These are phyloP conservation scores for Euphorbia pulcherrima DNA, from an alignment of 345 rosid genomes.

Conservation along the genomic window DNA sequence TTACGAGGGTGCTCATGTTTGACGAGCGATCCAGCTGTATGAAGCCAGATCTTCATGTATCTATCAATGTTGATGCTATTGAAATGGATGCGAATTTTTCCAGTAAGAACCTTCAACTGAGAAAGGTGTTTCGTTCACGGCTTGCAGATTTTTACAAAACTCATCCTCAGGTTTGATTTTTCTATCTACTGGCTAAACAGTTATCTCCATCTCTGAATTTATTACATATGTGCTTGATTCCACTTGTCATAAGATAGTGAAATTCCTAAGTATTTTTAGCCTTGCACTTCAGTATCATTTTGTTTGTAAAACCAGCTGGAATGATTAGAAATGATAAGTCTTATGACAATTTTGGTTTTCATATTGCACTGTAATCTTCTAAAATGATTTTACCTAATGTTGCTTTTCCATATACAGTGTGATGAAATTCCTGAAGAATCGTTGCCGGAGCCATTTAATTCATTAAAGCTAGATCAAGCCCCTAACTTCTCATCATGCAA, in stretches of 20 bases:
- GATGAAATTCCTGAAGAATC: conserved; percentile 70
- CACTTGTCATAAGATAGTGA: not conserved
- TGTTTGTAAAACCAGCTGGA: not conserved
- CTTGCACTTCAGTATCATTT: not conserved
- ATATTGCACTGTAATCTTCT: not conserved
- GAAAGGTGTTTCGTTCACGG: conserved; percentile 58
- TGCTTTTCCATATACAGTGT: conserved; percentile 38
- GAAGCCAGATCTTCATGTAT: conserved; percentile 77
- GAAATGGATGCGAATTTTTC: conserved; percentile 29
- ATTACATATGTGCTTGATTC: not conserved
- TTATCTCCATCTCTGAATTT: too few relatives aligned
- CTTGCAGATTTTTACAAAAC: conserved; percentile 49
- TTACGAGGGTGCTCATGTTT: conserved; percentile 46
- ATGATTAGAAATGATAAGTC: not conserved
- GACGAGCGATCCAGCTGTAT: conserved; percentile 69
- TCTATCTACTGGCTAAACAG: not conserved
- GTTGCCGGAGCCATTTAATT: conserved; percentile 69
- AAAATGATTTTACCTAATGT: not conserved
- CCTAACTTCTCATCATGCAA: conserved; percentile 11
- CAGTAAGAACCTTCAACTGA: conserved; percentile 39
- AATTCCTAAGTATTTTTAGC: not conserved
- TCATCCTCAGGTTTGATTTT: conserved; percentile 58
- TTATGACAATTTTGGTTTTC: not conserved
- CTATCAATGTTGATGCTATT: conserved; percentile 48
- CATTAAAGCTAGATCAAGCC: conserved; percentile 18